These are phyloP conservation scores for Nannochloropsis salina DNA, from an alignment of 108 stramenopile species.

Conservation along the genomic window DNA sequence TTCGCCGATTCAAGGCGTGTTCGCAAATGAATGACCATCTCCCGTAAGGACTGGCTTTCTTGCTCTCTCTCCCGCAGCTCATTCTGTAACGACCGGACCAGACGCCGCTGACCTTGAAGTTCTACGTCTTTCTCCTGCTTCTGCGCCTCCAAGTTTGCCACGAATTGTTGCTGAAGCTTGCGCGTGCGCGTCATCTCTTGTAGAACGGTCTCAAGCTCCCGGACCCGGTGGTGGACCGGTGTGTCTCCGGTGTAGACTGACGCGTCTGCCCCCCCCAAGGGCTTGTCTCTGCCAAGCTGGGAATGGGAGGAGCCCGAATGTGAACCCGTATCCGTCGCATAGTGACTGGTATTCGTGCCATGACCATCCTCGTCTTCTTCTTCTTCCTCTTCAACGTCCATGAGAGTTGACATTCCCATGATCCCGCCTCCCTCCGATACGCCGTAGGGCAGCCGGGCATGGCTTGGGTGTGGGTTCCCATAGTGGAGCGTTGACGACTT, in stretches of 20 bases:
- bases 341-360: not conserved
- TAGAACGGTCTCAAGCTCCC: not conserved
- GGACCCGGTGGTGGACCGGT: not conserved
- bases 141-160: not conserved
- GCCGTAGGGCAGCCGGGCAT: not conserved
- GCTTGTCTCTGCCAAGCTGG: not conserved
- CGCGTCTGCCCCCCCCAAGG: not conserved
- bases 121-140: not conserved
- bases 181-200: not conserved
- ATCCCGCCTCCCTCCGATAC: not conserved
- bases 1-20: not conserved
- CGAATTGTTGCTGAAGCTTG: not conserved
- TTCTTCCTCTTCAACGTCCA: not conserved
- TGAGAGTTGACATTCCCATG: not conserved
- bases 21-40: not conserved
- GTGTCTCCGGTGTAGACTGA: not conserved
- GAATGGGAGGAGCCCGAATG: not conserved
- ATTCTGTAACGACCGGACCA: not conserved
- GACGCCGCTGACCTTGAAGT: not conserved
- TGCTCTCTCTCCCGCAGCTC: slow-evolving; percentile 8
- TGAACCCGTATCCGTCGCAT: not conserved
- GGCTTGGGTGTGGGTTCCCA: not conserved
- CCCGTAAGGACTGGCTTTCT: not conserved
- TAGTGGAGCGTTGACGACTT: not conserved
- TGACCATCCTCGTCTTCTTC: not conserved